Evolutionary conservation across 164 flowering plant species (phyloP).

Genomic region (Aristolochia fimbriata): DNA sequence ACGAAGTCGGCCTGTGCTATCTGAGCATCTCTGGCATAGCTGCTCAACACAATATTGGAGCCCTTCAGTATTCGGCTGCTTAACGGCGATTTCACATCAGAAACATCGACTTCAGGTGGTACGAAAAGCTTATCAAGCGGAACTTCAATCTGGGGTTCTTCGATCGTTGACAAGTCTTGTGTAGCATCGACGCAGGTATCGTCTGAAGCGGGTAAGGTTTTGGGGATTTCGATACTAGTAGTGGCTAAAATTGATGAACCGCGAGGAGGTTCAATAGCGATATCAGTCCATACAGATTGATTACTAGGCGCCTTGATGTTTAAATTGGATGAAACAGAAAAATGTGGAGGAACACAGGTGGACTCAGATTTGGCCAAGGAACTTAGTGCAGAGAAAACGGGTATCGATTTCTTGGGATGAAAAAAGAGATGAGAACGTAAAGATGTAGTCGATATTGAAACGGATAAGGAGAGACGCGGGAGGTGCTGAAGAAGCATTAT

Average conservation of each 20-base stretch:
- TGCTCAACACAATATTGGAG: conserved; percentile 80
- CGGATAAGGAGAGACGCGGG: conserved; percentile 20
- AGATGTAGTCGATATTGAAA: conserved; percentile 12
- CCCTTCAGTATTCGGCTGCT: conserved; percentile 68
- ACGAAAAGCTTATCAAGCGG: conserved; percentile 71
- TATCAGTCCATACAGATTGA: conserved; percentile 4
- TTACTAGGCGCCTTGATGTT: background rate
- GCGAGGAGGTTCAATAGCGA: conserved; percentile 6
- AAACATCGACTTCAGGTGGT: conserved; percentile 75
- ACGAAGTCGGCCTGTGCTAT: conserved; percentile 74
- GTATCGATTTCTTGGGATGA: background rate
- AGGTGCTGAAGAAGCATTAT: conserved; percentile 36
- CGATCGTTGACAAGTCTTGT: background rate
- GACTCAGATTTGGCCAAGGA: background rate
- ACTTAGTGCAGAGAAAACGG: background rate
- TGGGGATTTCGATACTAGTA: conserved; percentile 8
- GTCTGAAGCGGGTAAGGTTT: conserved; percentile 3
- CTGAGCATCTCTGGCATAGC: conserved; percentile 68
- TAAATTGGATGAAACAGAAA: conserved; percentile 18
- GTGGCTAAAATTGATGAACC: conserved; percentile 12
- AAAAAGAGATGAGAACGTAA: background rate
- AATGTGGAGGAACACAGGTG: background rate
- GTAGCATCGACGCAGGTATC: conserved; percentile 8
- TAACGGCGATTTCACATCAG: conserved; percentile 6
- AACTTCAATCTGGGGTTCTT: conserved; percentile 19